phyloP scores from a whole-genome alignment of 176 grass and related monocot genomes.

The Avena insularis region DNA sequence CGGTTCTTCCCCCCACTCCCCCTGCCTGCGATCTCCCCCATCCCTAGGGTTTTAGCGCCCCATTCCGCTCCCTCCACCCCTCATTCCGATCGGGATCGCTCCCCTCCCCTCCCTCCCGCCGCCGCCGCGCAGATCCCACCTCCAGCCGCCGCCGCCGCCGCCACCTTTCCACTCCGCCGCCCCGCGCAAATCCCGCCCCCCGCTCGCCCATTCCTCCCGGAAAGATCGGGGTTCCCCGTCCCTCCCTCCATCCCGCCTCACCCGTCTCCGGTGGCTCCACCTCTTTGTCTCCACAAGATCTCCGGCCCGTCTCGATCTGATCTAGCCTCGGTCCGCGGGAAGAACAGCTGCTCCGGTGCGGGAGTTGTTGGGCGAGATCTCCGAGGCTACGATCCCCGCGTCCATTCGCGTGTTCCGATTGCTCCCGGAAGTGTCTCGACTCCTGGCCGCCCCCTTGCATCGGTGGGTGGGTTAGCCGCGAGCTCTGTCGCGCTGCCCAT shows the following conservation, averaged over 20 bases:
- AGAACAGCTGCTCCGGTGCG: background rate
- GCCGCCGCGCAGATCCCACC: constrained; percentile 42
- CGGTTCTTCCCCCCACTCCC: constrained; percentile 36
- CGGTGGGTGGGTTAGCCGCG: background rate
- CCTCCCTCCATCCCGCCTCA: background rate
- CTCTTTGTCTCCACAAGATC: background rate
- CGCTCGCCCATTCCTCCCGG: background rate
- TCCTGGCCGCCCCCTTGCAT: too few species aligned
- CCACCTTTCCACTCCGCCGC: constrained; percentile 17
- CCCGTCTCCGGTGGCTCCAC: background rate
- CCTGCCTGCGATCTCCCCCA: background rate
- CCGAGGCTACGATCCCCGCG: constrained; percentile 11
- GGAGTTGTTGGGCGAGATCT: constrained; percentile 36
- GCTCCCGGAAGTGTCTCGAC: too few species aligned
- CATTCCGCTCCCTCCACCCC: constrained; percentile 21
- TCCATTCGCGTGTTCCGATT: background rate
- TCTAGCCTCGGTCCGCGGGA: constrained; percentile 39
- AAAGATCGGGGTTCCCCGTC: constrained; percentile 14
- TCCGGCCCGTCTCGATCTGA: constrained; percentile 40
- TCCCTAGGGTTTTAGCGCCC: constrained; percentile 59
- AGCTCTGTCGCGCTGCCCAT: constrained; percentile 41
- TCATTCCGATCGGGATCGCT: constrained; percentile 52
- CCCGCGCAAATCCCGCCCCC: constrained; percentile 28
- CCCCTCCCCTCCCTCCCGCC: background rate
- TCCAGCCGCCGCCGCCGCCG: background rate